Base-by-base conservation (phyloP, 148 eudicot species). In the Camellia sinensis region DNA sequence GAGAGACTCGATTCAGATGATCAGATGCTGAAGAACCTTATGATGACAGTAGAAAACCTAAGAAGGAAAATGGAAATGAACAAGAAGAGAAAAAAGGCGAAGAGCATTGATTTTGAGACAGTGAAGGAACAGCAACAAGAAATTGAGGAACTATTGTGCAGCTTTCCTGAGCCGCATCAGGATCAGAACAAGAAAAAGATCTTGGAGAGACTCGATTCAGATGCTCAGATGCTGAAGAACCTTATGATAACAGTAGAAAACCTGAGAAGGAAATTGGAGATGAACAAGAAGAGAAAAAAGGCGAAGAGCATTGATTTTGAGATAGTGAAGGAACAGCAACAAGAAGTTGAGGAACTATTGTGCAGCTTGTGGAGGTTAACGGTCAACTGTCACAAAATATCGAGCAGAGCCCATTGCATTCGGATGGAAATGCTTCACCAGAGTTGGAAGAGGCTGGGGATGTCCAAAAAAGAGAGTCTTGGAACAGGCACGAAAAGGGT, bases 1-100 rank as follows among this genome's bases (percentile, higher is more conserved):
- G 92, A 92, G 75, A 86, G 86, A 78, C 97, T 96, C 13, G 77
- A 82, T 68, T 89, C 92, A 4, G 98, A 96, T 82, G 83, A 94
- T 8, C 87, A 92, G 62, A 93, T 89, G 73, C 76, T 96, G 81
- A 82, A 66, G 67, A 82, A 43, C 80, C 85, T 93, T 22, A 90
- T 86, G 76, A 77, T 73, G 18, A 91, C 91, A 0, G 88, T 92
- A 62, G 87, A 92, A 67, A 90, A 87, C 62, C 48, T 93, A 84
- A 92, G 87, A 73, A 86, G 80, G 69, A 94, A 88, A 83, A 11
- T 90, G 63, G 95, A 88, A 79, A 84, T 84, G 41, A 83, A 64
- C 67, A 89, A 86, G 79, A 88, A 83, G 81, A 82, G 79, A 71
- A 89, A 83, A 73, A 88, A 82, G 76, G 45, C 84, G 4, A 83